phyloP scores from a whole-genome alignment of 2,329 filamentous ascomycete species.

The Bipolaris cookei region DNA sequence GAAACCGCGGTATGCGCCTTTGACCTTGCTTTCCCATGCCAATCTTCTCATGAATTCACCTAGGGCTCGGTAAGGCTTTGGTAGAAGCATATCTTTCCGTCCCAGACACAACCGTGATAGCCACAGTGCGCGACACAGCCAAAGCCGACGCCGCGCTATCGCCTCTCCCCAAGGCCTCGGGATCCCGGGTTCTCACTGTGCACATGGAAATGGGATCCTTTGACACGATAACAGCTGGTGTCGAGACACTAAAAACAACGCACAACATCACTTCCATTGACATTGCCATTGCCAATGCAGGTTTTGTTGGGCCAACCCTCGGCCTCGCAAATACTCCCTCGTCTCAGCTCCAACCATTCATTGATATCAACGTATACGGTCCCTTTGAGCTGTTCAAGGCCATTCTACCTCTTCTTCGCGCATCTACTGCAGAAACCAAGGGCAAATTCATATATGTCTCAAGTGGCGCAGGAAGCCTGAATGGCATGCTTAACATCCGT shows the following conservation, averaged over 20 bases:
- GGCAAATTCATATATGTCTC: conserved; percentile 25
- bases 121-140: conserved; percentile 46
- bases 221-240: conserved; percentile 32
- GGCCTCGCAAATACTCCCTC: not conserved
- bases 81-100: conserved; percentile 44
- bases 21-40: not conserved
- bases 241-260: not conserved
- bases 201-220: conserved; percentile 20
- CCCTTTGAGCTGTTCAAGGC: conserved; percentile 26
- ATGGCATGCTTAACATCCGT: conserved; percentile 12
- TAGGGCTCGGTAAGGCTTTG: conserved; percentile 48
- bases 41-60: not conserved
- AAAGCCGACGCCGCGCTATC: conserved; percentile 33
- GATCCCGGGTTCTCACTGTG: conserved; percentile 9
- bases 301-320: not conserved
- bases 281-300: not conserved
- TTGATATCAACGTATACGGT: conserved; percentile 26
- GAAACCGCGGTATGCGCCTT: conserved; percentile 35
- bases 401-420: conserved; percentile 15
- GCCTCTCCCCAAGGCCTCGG: not conserved
- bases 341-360: conserved; percentile 16
- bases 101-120: conserved; percentile 51
- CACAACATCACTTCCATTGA: not conserved
- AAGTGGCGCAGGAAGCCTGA: conserved; percentile 17
- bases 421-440: conserved; percentile 2